Base-by-base conservation (phyloP, 2,329 filamentous ascomycete species). In the Fusarium pseudocircinatum region DNA sequence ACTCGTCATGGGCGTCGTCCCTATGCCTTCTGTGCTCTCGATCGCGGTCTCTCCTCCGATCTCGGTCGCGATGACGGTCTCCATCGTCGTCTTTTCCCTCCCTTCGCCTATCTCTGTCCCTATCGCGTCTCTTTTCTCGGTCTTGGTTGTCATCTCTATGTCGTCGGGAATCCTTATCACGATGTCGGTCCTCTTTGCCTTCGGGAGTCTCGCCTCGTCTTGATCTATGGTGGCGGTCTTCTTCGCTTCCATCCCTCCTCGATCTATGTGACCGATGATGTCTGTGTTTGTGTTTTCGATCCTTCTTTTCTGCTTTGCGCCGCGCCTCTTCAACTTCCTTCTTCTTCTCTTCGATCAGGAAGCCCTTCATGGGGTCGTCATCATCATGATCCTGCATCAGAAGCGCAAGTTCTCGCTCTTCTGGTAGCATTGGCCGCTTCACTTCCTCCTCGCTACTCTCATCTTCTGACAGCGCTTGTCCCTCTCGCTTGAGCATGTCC, bases 341-440 rank as follows among this genome's bases (percentile, higher is more conserved):
- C 82, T 93, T 95, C 87, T 98, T 98, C 83, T 97, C 93, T 72
- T 96, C 90, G 58, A 98, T 91, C 72, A 98, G 81, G 77, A 94
- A 98, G 42, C 90, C 91, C 83, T 97, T 98, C 96, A 99, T 99
- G 0, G 96, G 96, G 81, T 99, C 96, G 69, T 98, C 96, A 30
- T 98, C 95, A 74, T 98, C 96, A 73, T 97, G 93, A 22, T 96
- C 91, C 60, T 89, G 85, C 59, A 97, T 90, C 63, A 98, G 81
- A 49, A 90, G 87, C 57, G 90, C 90, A 56, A 98, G 83, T 80
- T 98, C 95, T 62, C 86, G 85, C 83, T 98, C 95, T 79, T 98
- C 95, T 69, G 90, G 92, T 16, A 97, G 82, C 84, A 93, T 82
- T 4, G 92, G 92, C 65, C 93, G 84, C 82, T 69, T 84, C 80